phyloP scores from a whole-genome alignment of 805 yeast genomes.

The Nakazawaea populi region DNA sequence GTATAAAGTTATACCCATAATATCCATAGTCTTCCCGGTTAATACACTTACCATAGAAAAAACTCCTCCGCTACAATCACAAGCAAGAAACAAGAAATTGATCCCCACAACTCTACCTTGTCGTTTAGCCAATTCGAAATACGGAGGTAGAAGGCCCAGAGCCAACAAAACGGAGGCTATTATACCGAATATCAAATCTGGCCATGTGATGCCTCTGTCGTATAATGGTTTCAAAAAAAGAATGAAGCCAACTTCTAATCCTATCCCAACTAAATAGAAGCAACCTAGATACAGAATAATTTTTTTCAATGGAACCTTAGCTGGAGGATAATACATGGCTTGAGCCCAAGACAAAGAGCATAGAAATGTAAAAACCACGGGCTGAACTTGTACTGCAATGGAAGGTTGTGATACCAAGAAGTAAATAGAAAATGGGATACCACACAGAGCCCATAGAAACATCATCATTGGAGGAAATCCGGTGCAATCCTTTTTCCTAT shows the following conservation, averaged over 20 bases:
- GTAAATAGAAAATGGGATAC: conserved; percentile 49
- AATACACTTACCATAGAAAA: conserved; percentile 62
- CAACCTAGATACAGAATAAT: conserved; percentile 23
- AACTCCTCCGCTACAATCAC: conserved; percentile 48
- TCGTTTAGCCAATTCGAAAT: conserved; percentile 46
- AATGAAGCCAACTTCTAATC: conserved; percentile 42
- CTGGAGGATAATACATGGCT: conserved; percentile 48
- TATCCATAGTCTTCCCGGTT: conserved; percentile 46
- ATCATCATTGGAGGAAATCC: conserved; percentile 89
- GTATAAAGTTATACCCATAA: conserved; percentile 76
- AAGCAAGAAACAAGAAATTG: conserved; percentile 41
- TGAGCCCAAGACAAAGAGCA: conserved; percentile 44
- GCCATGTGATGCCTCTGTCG: conserved; percentile 38
- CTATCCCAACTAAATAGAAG: conserved; percentile 32
- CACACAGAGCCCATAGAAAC: conserved; percentile 71
- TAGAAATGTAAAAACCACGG: conserved; percentile 47
- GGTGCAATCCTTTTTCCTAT: conserved; percentile 67
- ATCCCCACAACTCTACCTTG: conserved; percentile 50
- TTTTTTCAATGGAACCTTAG: conserved; percentile 23
- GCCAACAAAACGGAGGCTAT: conserved; percentile 45
- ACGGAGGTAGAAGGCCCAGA: conserved; percentile 48
- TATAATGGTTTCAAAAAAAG: conserved; percentile 44
- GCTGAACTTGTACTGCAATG: conserved; percentile 47
- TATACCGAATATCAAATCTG: conserved; percentile 40
- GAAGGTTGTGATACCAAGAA: conserved; percentile 41